Base-by-base conservation (phyloP, 768 basidiomycete genomes). In the Boletus pseudo-olivaceus region DNA sequence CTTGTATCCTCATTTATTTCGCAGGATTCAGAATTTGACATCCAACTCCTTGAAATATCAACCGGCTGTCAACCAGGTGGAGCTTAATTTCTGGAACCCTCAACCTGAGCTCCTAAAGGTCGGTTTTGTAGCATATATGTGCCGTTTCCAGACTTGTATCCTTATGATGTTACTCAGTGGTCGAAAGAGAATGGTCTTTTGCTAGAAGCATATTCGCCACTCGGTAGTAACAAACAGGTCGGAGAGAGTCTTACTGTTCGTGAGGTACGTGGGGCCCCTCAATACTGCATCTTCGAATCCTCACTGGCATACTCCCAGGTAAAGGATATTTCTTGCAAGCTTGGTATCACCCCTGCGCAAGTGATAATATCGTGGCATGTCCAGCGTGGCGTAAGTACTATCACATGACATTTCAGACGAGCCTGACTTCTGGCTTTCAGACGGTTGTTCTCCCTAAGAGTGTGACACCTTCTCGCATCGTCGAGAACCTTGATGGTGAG, bases 31-130 rank as follows among this genome's bases (percentile, higher is more conserved):
- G 61, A 86, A 90, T 59, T 69, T 88, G 46, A 84, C 82, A 5
- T 77, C 83, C 7, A 84, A 81, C 59, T 73, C 80, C 10, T 73
- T 82, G 62, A 87, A 80, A 65, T 75, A 82, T 59, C 73, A 74
- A 54, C 83, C 86, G 0, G 85, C 79, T n/a, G 76, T 88, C 54
- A 89, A 92, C 66, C 90, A 91, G 66, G 82, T 91, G 32, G 90
- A 91, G 63, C 77, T 92, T 43, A 90, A 75, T 68, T 89, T 81
- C 70, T 88, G 82, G 78, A 80, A 84, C 64, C 87, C 89, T 20
- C 89, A 92, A 63, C 83, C 84, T 0, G 87, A 89, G 54, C 74
- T 92, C n/a, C 63, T 92, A 41, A 69, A 84, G 72, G 85, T 83
- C 20, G 6, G 67, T 56, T n/a, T 47, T 33, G 1, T 17, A 32